Conservation (phyloP, 176 grass and related monocot genomes). For the Eragrostis nindensis region DNA sequence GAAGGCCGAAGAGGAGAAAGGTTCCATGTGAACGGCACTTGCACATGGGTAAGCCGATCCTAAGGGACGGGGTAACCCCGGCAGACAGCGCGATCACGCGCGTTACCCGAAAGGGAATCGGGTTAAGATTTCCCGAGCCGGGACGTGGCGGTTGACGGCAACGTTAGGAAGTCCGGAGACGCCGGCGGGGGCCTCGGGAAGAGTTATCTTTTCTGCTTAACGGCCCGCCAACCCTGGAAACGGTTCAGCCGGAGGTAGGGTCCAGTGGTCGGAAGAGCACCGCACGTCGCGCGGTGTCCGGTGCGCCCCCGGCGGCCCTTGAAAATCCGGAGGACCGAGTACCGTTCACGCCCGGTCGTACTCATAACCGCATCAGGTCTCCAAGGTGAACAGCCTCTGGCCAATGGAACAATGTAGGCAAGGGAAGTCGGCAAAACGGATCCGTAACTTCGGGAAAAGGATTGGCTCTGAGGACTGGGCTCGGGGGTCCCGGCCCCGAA, state of each 20-base stretch:
- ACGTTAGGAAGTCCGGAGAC: constrained; percentile 67
- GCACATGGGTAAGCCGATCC: constrained; percentile 76
- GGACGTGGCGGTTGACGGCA: constrained; percentile 59
- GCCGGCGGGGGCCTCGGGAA: constrained; percentile 64
- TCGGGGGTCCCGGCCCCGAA: not conserved
- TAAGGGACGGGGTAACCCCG: constrained; percentile 60
- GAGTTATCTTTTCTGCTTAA: constrained; percentile 83
- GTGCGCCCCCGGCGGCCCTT: constrained; percentile 55
- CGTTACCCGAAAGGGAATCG: constrained; percentile 51
- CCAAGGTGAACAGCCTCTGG: constrained; percentile 64
- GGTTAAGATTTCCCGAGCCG: constrained; percentile 59
- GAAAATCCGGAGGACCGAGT: constrained; percentile 52
- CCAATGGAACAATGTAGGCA: constrained; percentile 85
- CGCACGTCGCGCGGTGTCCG: constrained; percentile 65
- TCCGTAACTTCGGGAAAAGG: constrained; percentile 77
- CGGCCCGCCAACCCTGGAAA: constrained; percentile 68
- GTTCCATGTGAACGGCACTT: constrained; percentile 75
- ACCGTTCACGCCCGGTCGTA: constrained; percentile 57
- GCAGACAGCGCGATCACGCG: constrained; percentile 41
- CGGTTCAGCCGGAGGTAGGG: constrained; percentile 80
- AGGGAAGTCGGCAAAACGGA: constrained; percentile 85
- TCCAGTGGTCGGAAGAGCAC: constrained; percentile 71
- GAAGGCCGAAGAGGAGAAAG: constrained; percentile 71
- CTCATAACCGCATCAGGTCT: constrained; percentile 87
- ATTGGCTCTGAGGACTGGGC: constrained; percentile 52